Conservation (phyloP, 106 monocot genomes). For the Narthecium ossifragum region DNA sequence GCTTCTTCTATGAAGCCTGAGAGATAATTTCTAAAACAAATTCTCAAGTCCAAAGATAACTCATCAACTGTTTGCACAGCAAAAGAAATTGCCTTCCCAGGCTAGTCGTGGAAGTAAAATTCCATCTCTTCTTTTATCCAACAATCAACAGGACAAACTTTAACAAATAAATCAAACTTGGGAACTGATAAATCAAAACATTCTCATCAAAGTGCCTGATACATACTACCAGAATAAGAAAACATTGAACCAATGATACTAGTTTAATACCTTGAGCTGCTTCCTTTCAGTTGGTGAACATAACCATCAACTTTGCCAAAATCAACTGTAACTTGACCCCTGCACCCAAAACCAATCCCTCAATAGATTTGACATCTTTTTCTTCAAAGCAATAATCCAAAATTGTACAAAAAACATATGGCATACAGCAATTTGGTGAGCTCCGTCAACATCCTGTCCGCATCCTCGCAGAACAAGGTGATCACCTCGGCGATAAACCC, state of each 20-base stretch:
- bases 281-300: conserved; percentile 69
- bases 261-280: conserved; percentile 55
- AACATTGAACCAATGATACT: background rate
- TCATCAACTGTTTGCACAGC: too few relatives aligned
- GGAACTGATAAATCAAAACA: background rate
- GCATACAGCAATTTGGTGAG: conserved; percentile 33
- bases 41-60: too few relatives aligned
- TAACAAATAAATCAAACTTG: background rate
- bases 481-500: conserved; percentile 58
- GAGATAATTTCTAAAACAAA: too few relatives aligned
- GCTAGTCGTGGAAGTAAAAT: background rate
- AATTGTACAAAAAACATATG: background rate
- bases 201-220: background rate
- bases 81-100: background rate
- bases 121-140: background rate
- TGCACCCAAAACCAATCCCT: conserved; percentile 3
- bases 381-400: background rate
- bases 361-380: background rate
- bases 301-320: conserved; percentile 38
- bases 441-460: conserved; percentile 44
- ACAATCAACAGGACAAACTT: background rate
- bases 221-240: background rate
- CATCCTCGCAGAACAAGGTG: conserved; percentile 57
- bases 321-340: conserved; percentile 40
- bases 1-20: too few relatives aligned